A percentile compares a stretch with the other conserved stretches of the same genome.
These are phyloP conservation scores for Helicocarpus griseus DNA, from an alignment of 2,329 filamentous ascomycete genomes.

Conservation along the genomic window DNA sequence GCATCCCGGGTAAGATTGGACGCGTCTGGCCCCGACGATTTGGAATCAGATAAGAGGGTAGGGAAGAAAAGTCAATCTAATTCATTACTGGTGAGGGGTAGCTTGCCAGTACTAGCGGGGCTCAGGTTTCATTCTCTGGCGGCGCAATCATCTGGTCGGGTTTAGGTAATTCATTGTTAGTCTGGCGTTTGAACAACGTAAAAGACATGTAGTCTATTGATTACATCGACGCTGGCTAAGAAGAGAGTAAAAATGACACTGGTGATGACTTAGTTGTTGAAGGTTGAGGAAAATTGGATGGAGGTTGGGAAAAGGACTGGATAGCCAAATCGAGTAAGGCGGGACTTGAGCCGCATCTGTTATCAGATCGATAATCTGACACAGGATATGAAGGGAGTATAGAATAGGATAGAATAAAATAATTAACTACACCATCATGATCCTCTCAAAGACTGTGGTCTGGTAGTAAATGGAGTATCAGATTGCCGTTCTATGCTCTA, in stretches of 20 bases:
- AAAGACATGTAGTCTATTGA: too few relatives aligned
- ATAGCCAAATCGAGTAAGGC: not conserved
- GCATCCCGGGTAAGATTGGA: not conserved
- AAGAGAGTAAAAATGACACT: not conserved
- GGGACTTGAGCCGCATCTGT: not conserved
- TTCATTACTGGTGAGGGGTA: not conserved
- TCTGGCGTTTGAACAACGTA: too few relatives aligned
- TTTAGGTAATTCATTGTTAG: too few relatives aligned
- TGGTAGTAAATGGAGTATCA: not conserved
- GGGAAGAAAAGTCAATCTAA: not conserved
- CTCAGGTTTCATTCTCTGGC: too few relatives aligned
- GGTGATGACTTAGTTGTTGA: not conserved
- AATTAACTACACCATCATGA: too few relatives aligned
- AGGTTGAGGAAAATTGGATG: not conserved
- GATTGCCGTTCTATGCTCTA: not conserved
- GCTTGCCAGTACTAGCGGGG: too few relatives aligned
- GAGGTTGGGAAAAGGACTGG: not conserved
- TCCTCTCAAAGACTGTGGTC: too few relatives aligned
- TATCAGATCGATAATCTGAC: not conserved
- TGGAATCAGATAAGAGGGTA: not conserved
- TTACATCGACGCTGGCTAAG: too few relatives aligned
- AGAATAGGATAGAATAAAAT: too few relatives aligned
- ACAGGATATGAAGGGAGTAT: too few relatives aligned
- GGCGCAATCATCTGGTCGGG: not conserved
- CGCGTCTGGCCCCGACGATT: not conserved